These are phyloP conservation scores for Leishmania lainsoni DNA, from an alignment of 208 protist species.

Conservation along the genomic window DNA sequence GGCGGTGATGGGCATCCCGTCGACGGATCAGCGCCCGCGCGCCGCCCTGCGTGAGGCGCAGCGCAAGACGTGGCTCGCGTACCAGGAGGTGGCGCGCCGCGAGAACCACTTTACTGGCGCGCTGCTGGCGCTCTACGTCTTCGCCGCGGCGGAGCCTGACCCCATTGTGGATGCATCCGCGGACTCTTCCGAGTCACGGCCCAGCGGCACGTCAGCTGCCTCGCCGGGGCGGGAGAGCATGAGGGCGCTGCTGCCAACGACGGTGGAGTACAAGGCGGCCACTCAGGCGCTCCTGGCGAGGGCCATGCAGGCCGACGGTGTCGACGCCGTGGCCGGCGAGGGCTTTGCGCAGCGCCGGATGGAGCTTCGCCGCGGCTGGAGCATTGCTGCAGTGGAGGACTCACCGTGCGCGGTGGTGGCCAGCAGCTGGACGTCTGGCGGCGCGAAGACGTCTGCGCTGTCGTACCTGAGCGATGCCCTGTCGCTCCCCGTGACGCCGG, in stretches of 20 bases:
- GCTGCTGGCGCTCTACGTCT: constrained; percentile 37
- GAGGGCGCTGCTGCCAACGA: constrained; percentile 1
- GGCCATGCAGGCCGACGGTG: background rate
- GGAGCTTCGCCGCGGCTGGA: constrained; percentile 2
- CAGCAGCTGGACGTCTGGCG: background rate
- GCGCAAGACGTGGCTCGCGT: constrained; percentile 47
- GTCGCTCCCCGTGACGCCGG: constrained; percentile 18
- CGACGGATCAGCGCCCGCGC: too few species aligned
- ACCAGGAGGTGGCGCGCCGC: constrained; percentile 35
- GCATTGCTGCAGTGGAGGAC: background rate
- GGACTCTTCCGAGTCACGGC: background rate
- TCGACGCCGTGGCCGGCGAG: background rate
- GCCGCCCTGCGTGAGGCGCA: too few species aligned
- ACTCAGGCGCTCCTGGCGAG: background rate
- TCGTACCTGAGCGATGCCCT: background rate
- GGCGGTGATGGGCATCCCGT: too few species aligned
- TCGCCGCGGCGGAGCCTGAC: constrained; percentile 21
- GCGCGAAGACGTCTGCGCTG: constrained; percentile 6
- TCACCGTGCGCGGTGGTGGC: background rate
- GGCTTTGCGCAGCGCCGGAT: background rate
- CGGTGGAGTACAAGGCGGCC: background rate
- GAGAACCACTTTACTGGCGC: constrained; percentile 36
- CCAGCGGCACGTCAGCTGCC: background rate
- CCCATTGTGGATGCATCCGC: background rate
- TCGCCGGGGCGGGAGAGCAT: background rate